Conservation (phyloP, 2,329 filamentous ascomycete species). For the Sporothrix schenckii region DNA sequence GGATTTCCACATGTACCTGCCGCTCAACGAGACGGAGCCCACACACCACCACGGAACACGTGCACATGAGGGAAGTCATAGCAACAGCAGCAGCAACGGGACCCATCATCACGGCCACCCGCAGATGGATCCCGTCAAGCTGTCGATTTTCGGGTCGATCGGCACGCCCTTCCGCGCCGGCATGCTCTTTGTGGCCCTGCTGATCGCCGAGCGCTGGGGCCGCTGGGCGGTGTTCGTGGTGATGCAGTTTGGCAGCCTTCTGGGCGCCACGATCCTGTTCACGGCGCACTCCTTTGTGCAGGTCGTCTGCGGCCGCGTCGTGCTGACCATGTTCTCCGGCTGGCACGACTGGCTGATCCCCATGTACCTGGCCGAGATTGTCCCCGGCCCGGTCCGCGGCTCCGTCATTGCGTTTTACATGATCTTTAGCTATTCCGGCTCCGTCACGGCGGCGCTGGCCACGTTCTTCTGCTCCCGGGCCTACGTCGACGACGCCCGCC, state of each 20-base stretch:
- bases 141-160: constrained; percentile 31
- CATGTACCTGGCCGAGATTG: constrained; percentile 36
- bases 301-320: constrained; percentile 33
- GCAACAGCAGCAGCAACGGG: neutral
- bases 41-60: neutral
- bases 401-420: constrained; percentile 33
- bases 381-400: constrained; percentile 33
- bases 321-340: constrained; percentile 33
- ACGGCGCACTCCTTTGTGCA: constrained; percentile 32
- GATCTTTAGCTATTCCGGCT: constrained; percentile 32
- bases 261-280: constrained; percentile 31
- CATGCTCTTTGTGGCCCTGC: constrained; percentile 29
- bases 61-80: neutral
- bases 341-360: constrained; percentile 36
- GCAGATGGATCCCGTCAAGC: constrained; percentile 30
- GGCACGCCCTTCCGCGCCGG: constrained; percentile 30
- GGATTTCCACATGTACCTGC: constrained; percentile 32
- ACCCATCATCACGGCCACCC: neutral
- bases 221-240: constrained; percentile 33
- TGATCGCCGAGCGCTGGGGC: constrained; percentile 33
- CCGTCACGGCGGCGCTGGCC: constrained; percentile 28
- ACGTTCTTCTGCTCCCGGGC: constrained; percentile 25
- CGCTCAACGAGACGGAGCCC: constrained; percentile 2
- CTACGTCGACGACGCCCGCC: constrained; percentile 20
- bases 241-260: constrained; percentile 34